Percentiles rank a stretch among this genome's conserved stretches.
phyloP scores from a whole-genome alignment of 2,329 filamentous ascomycete species.

The Claviceps sp. region DNA sequence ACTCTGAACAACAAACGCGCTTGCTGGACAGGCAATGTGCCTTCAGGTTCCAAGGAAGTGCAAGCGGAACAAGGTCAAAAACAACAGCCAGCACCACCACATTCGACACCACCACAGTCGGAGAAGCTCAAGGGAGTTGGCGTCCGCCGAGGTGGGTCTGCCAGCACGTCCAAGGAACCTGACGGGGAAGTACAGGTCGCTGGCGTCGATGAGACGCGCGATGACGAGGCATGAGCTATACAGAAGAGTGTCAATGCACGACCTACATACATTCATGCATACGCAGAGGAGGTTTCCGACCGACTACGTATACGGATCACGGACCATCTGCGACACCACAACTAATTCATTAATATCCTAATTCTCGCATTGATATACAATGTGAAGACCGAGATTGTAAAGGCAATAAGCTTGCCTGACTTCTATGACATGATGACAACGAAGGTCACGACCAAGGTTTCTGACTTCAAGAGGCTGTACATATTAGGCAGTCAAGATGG shows the following conservation, averaged over 20 bases:
- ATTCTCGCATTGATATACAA: not conserved
- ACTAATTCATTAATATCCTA: not conserved
- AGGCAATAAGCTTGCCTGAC: not conserved
- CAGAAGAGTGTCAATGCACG: too few species aligned
- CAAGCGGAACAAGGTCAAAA: not conserved
- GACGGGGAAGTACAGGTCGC: not conserved
- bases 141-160: constrained; percentile 8
- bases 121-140: constrained; percentile 18
- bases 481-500: too few species aligned
- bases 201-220: constrained; percentile 1
- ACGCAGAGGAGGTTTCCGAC: too few species aligned
- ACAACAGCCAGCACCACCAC: not conserved
- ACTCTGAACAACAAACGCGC: not conserved
- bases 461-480: too few species aligned
- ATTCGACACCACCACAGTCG: constrained; percentile 7
- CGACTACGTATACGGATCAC: not conserved
- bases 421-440: not conserved
- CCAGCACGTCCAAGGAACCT: not conserved
- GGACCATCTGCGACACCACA: not conserved
- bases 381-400: not conserved
- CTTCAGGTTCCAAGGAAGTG: not conserved
- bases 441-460: not conserved
- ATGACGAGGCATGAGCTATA: not conserved
- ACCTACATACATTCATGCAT: too few species aligned
- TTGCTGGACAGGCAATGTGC: not conserved